Evolutionary conservation across 176 grass and related monocot species (phyloP).

Genomic region (Calamus simplicifolius): DNA sequence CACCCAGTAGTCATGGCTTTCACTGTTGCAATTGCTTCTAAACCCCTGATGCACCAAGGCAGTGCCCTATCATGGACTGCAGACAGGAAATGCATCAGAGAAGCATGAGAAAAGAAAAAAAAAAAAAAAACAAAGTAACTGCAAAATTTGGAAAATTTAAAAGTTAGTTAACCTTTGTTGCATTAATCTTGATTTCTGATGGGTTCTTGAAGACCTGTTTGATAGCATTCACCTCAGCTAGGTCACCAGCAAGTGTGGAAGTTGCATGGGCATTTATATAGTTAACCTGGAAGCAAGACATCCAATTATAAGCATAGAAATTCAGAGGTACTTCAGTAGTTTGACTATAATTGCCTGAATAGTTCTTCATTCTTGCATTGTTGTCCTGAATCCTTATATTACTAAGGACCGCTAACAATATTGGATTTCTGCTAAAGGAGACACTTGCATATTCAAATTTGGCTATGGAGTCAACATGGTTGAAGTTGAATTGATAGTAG

Average conservation of each 20-base stretch:
- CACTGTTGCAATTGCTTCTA: constrained; percentile 52
- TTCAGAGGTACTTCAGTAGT: too few species aligned
- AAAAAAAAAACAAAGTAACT: neutral
- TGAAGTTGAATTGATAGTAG: too few species aligned
- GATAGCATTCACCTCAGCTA: constrained; percentile 52
- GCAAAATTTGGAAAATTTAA: neutral
- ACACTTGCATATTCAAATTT: too few species aligned
- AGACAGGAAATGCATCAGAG: neutral
- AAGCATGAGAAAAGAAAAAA: neutral
- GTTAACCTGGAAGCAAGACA: constrained; percentile 35
- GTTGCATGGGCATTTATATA: constrained; percentile 67
- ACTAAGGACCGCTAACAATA: too few species aligned
- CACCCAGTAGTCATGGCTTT: constrained; percentile 51
- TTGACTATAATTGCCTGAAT: too few species aligned
- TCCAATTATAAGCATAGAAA: too few species aligned
- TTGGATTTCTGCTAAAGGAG: too few species aligned
- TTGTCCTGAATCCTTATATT: too few species aligned
- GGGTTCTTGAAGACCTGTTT: constrained; percentile 46
- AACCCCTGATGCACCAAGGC: constrained; percentile 45
- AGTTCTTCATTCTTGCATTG: too few species aligned
- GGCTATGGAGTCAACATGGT: too few species aligned
- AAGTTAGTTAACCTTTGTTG: constrained; percentile 46
- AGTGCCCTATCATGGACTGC: constrained; percentile 63
- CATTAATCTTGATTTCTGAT: constrained; percentile 51
- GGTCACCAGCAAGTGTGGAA: constrained; percentile 58